A percentile compares a stretch with the other conserved stretches of the same genome.
Evolutionary conservation across 768 basidiomycete species (phyloP).

Genomic region (Stropharia rugosoannulata): DNA sequence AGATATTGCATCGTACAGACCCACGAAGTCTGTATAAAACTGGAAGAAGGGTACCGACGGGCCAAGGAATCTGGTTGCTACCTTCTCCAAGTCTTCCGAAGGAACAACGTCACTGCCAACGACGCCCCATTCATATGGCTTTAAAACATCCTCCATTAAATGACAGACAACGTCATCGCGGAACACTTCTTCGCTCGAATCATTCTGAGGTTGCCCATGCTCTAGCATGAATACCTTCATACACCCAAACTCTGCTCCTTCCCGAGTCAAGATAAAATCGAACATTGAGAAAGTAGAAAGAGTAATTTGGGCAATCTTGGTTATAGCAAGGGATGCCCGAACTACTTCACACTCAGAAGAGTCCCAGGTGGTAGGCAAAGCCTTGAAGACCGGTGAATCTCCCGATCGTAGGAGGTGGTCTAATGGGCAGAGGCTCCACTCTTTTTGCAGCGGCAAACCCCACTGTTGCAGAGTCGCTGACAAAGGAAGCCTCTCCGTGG

Average conservation of each 20-base stretch:
- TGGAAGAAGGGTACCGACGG: slow-evolving; percentile 82
- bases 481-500: slow-evolving; percentile 51
- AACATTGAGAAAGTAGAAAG: slow-evolving; percentile 40
- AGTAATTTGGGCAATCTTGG: slow-evolving; percentile 45
- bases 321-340: slow-evolving; percentile 65
- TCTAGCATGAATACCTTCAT: slow-evolving; percentile 98
- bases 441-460: slow-evolving; percentile 48
- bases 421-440: slow-evolving; percentile 72
- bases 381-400: slow-evolving; percentile 63
- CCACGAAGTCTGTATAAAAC: slow-evolving; percentile 89
- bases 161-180: slow-evolving; percentile 64
- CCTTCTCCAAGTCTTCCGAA: slow-evolving; percentile 33
- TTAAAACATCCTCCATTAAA: slow-evolving; percentile 60
- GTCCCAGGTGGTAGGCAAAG: slow-evolving; percentile 71
- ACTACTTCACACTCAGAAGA: slow-evolving; percentile 78
- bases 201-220: slow-evolving; percentile 63
- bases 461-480: slow-evolving; percentile 22
- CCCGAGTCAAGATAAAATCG: slow-evolving; percentile 44
- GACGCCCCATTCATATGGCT: slow-evolving; percentile 45
- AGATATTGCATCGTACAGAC: slow-evolving; percentile 88
- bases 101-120: neutral
- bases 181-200: slow-evolving; percentile 69
- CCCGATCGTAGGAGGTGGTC: slow-evolving; percentile 82
- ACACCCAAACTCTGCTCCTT: slow-evolving; percentile 68
- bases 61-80: slow-evolving; percentile 60